A percentile compares a stretch with the other conserved stretches of the same genome.
Evolutionary conservation across 306 rosid genomes (phyloP).

Genomic region (Nissolia schottii): DNA sequence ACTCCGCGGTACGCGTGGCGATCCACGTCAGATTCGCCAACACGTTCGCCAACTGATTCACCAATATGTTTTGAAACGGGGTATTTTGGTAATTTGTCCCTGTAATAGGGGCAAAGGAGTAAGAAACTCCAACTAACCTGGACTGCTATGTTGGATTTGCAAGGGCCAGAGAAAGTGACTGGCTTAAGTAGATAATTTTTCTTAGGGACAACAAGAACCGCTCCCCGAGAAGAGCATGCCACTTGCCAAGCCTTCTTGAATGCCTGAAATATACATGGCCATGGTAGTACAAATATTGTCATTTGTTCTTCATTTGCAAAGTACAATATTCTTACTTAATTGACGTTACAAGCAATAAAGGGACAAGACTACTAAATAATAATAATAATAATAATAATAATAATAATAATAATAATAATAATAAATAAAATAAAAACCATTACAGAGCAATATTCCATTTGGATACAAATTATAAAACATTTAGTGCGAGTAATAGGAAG

Average conservation of each 20-base stretch:
- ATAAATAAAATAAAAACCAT: too few relatives aligned
- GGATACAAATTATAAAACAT: too few relatives aligned
- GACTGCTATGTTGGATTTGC: conserved; percentile 42
- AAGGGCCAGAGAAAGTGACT: too few relatives aligned
- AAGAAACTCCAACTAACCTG: conserved; percentile 31
- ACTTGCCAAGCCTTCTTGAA: conserved; percentile 59
- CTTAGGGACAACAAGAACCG: conserved; percentile 33
- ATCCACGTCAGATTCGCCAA: too few relatives aligned
- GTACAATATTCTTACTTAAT: neutral
- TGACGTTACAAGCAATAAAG: neutral
- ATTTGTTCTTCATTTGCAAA: neutral
- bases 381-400: too few relatives aligned
- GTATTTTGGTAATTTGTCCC: too few relatives aligned
- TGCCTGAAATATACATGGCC: conserved; percentile 38
- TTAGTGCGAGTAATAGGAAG: too few relatives aligned
- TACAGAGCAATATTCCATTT: too few relatives aligned
- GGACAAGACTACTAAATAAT: too few relatives aligned
- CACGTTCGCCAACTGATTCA: neutral
- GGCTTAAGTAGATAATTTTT: conserved; percentile 54
- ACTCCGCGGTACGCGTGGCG: too few relatives aligned
- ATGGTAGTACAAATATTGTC: neutral
- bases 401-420: too few relatives aligned
- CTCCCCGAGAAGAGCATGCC: conserved; percentile 42
- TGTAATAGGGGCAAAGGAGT: neutral
- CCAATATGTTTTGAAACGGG: too few relatives aligned